Base-by-base conservation (phyloP, 2,329 filamentous ascomycete genomes). In the Alternaria arbusti region DNA sequence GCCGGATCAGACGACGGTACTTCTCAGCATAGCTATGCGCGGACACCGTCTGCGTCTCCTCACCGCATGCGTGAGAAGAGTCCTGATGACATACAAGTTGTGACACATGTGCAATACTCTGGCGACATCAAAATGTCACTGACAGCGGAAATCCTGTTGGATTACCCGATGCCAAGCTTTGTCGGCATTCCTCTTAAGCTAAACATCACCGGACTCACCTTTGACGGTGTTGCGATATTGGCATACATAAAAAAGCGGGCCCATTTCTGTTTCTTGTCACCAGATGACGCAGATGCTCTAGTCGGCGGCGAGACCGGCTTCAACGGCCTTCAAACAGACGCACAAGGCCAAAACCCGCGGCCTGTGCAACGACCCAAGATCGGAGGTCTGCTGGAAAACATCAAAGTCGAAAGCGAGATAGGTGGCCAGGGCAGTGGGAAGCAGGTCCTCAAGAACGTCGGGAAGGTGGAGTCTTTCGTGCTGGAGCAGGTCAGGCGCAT, bases 151-250 rank as follows among this genome's bases (percentile, higher is more conserved):
- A 97, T 99, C 45, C 85, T 98, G 30, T 89, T 99, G 32, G 96
- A 99, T 81, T 99, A 99, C 78, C 96, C 96, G 1, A 98, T 98
- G 93, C 94, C 94, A 44, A 97, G 93, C 82, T 99, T 99, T 75
- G 95, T 98, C 3, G 94, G 94, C 12, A 95, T 99, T 65, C 96
- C 96, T 1, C 86, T 99, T 50, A 95, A 96, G 79, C 86, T 99
- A 25, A 97, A 95, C 78, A 96, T 99, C 70, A 98, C 96, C 1
- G 96, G 96, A 0, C 82, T 99, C 64, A 94, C 92, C 0, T 99
- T 99, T 81, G 95, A 99, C 77, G 96, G 96, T 1, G 92, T 98
- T 10, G 95, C 94, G 1, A 92, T 98, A 50, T 81, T 97, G 61
- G 96, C 96, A 10, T 91, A 97, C 80, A 97, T 98, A 69, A 90